A percentile compares a stretch with the other conserved stretches of the same genome.
Evolutionary conservation across 352 stramenopile species (phyloP).

Genomic region (Globisporangium okanoganense): DNA sequence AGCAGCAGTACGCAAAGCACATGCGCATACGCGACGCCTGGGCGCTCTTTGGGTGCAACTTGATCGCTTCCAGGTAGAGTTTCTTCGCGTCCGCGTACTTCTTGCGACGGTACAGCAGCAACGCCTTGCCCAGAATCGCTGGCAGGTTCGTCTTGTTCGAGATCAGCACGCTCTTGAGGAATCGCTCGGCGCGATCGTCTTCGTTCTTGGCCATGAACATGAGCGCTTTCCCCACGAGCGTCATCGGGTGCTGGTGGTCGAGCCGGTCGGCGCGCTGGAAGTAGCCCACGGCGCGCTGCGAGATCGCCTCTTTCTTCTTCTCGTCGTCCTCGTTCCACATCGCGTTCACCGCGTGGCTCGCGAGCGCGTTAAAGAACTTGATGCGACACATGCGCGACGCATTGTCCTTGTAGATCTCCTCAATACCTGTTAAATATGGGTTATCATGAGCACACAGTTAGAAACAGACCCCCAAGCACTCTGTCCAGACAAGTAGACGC

Average conservation of each 20-base stretch:
- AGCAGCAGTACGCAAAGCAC: constrained; percentile 96
- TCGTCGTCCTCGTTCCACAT: constrained; percentile 91
- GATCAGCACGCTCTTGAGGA: constrained; percentile 90
- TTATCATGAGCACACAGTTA: not conserved
- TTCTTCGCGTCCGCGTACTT: constrained; percentile 90
- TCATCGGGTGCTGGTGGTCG: constrained; percentile 88
- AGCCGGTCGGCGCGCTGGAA: constrained; percentile 87
- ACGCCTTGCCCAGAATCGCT: constrained; percentile 79
- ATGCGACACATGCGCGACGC: constrained; percentile 80
- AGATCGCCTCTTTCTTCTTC: constrained; percentile 79
- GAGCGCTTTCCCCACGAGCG: constrained; percentile 88
- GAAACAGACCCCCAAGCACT: not conserved
- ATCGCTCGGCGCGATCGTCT: constrained; percentile 87
- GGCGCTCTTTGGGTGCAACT: constrained; percentile 89
- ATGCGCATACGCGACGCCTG: constrained; percentile 91
- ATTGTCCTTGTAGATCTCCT: constrained; percentile 88
- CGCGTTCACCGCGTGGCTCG: constrained; percentile 79
- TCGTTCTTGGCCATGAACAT: constrained; percentile 93
- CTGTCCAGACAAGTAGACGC: not conserved
- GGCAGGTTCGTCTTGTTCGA: constrained; percentile 86
- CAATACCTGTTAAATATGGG: constrained; percentile 37
- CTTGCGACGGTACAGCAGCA: constrained; percentile 86
- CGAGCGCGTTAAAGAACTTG: constrained; percentile 88
- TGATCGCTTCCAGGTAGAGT: constrained; percentile 93
- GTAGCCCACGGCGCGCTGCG: constrained; percentile 76